Evolutionary conservation across 495 filamentous ascomycete species (phyloP).

Genomic region (Aspergillus ellipticus): DNA sequence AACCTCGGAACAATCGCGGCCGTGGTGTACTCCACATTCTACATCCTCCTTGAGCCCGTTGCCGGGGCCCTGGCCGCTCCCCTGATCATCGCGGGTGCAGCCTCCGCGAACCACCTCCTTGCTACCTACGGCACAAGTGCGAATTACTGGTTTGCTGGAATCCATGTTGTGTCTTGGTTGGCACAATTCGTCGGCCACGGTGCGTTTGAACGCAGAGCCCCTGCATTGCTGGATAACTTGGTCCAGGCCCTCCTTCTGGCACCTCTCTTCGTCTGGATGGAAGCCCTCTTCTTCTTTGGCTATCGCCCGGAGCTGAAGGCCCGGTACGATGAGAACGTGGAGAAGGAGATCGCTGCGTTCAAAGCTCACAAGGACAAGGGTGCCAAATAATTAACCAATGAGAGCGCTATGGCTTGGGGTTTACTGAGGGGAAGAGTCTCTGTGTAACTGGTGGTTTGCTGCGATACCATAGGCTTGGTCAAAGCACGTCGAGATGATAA

Average conservation of each 20-base stretch:
- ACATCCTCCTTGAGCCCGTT: constrained; percentile 90
- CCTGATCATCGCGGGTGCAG: constrained; percentile 68
- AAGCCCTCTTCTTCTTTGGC: constrained; percentile 84
- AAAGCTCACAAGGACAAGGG: constrained; percentile 30
- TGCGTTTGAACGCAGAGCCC: constrained; percentile 80
- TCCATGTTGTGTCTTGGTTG: constrained; percentile 76
- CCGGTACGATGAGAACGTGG: constrained; percentile 70
- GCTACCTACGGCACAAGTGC: constrained; percentile 58
- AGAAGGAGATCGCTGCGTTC: constrained; percentile 53
- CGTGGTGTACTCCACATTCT: constrained; percentile 70
- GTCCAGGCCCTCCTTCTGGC: constrained; percentile 90
- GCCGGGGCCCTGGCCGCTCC: constrained; percentile 73
- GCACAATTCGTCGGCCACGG: constrained; percentile 91
- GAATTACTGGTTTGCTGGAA: constrained; percentile 65
- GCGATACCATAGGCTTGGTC: neutral
- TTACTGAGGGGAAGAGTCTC: neutral
- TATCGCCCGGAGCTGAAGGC: constrained; percentile 84
- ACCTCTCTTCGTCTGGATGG: constrained; percentile 97
- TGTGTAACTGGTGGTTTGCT: neutral
- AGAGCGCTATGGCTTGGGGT: neutral
- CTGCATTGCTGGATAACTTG: constrained; percentile 85
- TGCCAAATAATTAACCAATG: constrained; percentile 6
- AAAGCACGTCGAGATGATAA: neutral
- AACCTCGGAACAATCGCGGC: constrained; percentile 76
- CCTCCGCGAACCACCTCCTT: constrained; percentile 70